Evolutionary conservation across 768 basidiomycete species (phyloP).

Genomic region (Trametes meyenii): DNA sequence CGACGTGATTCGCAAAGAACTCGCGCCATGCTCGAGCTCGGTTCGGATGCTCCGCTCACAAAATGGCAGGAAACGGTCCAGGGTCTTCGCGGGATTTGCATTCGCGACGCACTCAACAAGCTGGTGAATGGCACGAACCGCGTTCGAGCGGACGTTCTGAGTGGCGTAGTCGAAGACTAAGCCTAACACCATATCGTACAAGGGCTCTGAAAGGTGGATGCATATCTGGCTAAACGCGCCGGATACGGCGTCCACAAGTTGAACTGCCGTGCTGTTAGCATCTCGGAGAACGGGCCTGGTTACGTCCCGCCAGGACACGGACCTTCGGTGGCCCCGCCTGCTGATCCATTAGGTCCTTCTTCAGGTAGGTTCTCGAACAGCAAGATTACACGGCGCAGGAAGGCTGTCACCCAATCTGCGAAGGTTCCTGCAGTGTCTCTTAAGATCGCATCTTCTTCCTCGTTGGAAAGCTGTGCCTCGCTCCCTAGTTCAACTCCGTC

Average conservation of each 20-base stretch:
- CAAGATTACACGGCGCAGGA: conserved; percentile 76
- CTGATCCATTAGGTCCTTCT: conserved; percentile 65
- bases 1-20: conserved; percentile 71
- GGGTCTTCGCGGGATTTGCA: conserved; percentile 73
- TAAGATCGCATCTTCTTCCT: conserved; percentile 73
- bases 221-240: conserved; percentile 79
- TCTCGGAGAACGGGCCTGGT: background rate
- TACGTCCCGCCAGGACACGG: background rate
- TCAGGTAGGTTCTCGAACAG: conserved; percentile 87
- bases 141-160: conserved; percentile 80
- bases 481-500: conserved; percentile 44
- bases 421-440: conserved; percentile 75
- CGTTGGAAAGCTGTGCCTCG: conserved; percentile 48
- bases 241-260: conserved; percentile 76
- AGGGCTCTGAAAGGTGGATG: conserved; percentile 68
- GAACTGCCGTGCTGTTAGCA: conserved; percentile 44
- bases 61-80: conserved; percentile 77
- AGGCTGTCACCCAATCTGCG: conserved; percentile 82
- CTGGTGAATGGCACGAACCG: conserved; percentile 84
- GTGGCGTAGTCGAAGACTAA: conserved; percentile 85
- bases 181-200: conserved; percentile 81
- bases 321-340: conserved; percentile 71
- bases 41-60: conserved; percentile 68
- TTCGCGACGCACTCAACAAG: conserved; percentile 86
- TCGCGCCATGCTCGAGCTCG: conserved; percentile 87